Percentiles rank a stretch among this genome's conserved stretches.
phyloP scores from a whole-genome alignment of 1,284 basidiomycete species.

The Lignosus rhinocerotis region DNA sequence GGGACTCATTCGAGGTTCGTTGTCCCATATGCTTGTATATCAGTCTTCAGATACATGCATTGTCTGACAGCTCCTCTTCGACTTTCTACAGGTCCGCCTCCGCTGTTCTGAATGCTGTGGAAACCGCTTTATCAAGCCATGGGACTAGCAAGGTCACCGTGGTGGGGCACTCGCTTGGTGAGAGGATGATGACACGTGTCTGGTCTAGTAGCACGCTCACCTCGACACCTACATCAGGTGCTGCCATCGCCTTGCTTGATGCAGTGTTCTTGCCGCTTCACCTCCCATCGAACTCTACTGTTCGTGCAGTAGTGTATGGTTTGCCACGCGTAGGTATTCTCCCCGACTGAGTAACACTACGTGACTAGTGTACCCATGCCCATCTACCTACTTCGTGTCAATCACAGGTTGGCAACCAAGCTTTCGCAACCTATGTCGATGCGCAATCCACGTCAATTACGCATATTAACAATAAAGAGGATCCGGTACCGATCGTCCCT shows the following conservation, averaged over 20 bases:
- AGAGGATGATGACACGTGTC: background rate
- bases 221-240: conserved; percentile 29
- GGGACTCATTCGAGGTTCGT: conserved; percentile 50
- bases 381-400: background rate
- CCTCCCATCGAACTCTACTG: conserved; percentile 35
- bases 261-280: conserved; percentile 46
- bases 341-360: too few species aligned
- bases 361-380: background rate
- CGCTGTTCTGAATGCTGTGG: conserved; percentile 37
- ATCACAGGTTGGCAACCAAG: conserved; percentile 59
- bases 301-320: conserved; percentile 46
- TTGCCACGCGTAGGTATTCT: conserved; percentile 51
- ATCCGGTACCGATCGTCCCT: conserved; percentile 34
- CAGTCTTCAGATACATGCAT: too few species aligned
- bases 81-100: conserved; percentile 34
- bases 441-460: conserved; percentile 38
- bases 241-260: conserved; percentile 49
- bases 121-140: conserved; percentile 31
- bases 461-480: conserved; percentile 32
- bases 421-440: conserved; percentile 58
- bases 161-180: conserved; percentile 44
- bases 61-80: background rate
- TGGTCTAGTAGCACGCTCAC: background rate
- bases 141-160: conserved; percentile 33
- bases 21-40: background rate